Evolutionary conservation across 495 filamentous ascomycete genomes (phyloP).

Genomic region (Aspergillus carlsbadensis): DNA sequence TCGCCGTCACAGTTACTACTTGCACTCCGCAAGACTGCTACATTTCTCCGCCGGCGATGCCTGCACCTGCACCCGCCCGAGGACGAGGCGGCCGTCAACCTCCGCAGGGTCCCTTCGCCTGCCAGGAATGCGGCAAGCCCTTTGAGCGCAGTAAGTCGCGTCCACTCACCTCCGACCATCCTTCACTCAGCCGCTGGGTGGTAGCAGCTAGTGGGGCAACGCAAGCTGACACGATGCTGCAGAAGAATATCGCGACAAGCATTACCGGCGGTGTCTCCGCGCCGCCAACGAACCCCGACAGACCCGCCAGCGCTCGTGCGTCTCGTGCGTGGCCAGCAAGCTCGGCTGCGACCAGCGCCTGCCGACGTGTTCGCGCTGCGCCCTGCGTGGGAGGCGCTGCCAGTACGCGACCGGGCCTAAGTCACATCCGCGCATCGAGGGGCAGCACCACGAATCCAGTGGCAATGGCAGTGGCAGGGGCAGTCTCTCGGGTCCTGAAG

Average conservation of each 20-base stretch:
- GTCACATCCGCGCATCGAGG: not conserved
- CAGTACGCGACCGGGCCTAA: not conserved
- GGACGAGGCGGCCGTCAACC: not conserved
- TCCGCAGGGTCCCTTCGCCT: slow-evolving; percentile 2
- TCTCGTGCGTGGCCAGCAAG: slow-evolving; percentile 3
- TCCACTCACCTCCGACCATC: not conserved
- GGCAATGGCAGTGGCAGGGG: too few relatives aligned
- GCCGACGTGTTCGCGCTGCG: slow-evolving; percentile 5
- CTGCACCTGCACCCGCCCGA: not conserved
- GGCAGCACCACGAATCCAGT: not conserved
- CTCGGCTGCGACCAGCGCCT: slow-evolving; percentile 6
- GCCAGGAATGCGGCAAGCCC: not conserved
- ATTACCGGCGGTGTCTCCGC: slow-evolving; percentile 3
- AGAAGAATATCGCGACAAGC: slow-evolving; percentile 10
- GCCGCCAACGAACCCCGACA: slow-evolving; percentile 4
- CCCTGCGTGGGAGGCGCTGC: not conserved
- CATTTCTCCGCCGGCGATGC: not conserved
- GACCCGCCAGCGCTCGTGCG: slow-evolving; percentile 4
- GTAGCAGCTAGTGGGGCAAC: not conserved
- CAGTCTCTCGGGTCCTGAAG: not conserved
- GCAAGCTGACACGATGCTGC: not conserved
- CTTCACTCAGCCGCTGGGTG: not conserved
- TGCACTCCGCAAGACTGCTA: not conserved
- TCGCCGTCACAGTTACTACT: too few relatives aligned
- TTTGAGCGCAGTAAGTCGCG: slow-evolving; percentile 5